phyloP scores from a whole-genome alignment of 2,329 filamentous ascomycete genomes.

The Rutstroemia sp. region DNA sequence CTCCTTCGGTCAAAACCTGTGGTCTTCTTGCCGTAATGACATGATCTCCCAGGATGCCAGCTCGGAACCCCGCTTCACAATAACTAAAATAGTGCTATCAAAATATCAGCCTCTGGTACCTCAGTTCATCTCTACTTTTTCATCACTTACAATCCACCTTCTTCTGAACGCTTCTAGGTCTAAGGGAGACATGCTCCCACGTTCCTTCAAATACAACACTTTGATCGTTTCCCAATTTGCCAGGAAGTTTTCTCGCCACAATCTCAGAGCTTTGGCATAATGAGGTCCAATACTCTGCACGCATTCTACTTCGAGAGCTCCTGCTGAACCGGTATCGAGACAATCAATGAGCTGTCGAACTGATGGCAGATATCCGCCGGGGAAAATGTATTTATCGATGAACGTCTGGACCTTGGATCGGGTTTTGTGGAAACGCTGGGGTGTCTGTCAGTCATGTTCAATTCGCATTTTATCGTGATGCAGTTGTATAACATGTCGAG shows the following conservation, averaged over 20 bases:
- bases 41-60: conserved; percentile 57
- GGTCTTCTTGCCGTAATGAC: conserved; percentile 6
- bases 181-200: conserved; percentile 37
- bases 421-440: conserved; percentile 9
- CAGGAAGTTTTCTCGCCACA: conserved; percentile 62
- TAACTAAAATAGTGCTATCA: conserved; percentile 12
- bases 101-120: conserved; percentile 4
- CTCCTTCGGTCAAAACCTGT: not conserved
- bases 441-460: not conserved
- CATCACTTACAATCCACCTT: conserved; percentile 54
- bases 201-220: conserved; percentile 45
- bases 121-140: not conserved
- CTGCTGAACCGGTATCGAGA: conserved; percentile 50
- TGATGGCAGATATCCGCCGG: conserved; percentile 59
- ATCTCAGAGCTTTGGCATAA: conserved; percentile 56
- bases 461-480: too few species aligned
- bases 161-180: conserved; percentile 49
- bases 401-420: conserved; percentile 34
- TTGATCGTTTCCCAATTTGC: conserved; percentile 49
- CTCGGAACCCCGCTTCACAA: conserved; percentile 31
- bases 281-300: conserved; percentile 66
- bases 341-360: conserved; percentile 46
- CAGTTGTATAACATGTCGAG: too few species aligned
- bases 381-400: conserved; percentile 69
- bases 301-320: conserved; percentile 54